Evolutionary conservation across 345 rosid species (phyloP), one percentile per base, ranked within the genome.

Genomic region (Linum usitatissimum): DNA sequence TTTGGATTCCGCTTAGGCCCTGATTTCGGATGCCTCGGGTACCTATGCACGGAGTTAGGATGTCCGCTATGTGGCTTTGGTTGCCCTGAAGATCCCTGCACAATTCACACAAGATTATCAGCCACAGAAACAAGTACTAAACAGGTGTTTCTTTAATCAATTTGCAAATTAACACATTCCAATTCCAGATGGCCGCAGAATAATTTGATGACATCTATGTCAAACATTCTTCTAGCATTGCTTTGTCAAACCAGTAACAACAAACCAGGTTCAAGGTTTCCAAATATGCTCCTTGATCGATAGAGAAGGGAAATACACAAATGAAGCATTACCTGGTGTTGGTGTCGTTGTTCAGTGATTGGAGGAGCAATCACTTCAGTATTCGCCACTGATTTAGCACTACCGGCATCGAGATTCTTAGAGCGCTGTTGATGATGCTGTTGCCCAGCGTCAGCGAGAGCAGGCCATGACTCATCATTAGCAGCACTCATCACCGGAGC

Each of bases 401-500:
- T 23, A 23, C 42, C 59, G 18, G 59, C 20, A 38, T 68, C 66
- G 28, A n/a, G 18, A 65, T 36, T 73, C 71, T 73, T 80, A 2
- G 86, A 70, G 39, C 82, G 84, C 6, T 66, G 77, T 45, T 67
- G 67, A 31, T 79, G 67, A 31, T 79, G 90, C 17, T 80, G 95
- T 15, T 45, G 51, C 51, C 15, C 51, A 9, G 84, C 83, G 55
- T 84, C 89, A 40, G 81, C 76, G 21, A 92, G 93, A 3, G 96
- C 89, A 18, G 96, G 98, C 98, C 98, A 88, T 10, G 90, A 77
- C 60, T 86, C 85, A 6, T 55, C 34, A 45, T 45, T 45, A 53
- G 85, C 80, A 6, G 85, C 80, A 6, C 88, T 84, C 86, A 85
- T 83, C 45, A 84, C 90, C 2, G 87, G 76, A 70, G 85, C 83